These are phyloP conservation scores for Platismatia glauca DNA, from an alignment of 495 filamentous ascomycete genomes.

Conservation along the genomic window DNA sequence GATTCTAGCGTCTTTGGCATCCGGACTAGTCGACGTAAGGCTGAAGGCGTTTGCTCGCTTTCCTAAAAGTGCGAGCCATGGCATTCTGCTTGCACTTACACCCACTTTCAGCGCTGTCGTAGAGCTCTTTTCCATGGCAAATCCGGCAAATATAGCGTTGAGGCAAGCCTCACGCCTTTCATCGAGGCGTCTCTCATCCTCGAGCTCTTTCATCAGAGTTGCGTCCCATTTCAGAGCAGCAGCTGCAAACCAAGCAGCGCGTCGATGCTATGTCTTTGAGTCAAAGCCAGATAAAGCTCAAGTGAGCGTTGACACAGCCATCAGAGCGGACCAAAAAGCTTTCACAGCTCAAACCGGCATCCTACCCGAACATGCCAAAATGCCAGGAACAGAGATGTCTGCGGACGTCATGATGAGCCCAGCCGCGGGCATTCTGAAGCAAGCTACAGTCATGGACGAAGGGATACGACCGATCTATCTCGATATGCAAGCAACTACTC, in stretches of 20 bases:
- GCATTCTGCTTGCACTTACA: neutral
- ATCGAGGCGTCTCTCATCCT: constrained; percentile 43
- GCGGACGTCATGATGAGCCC: constrained; percentile 69
- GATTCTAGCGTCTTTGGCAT: too few relatives aligned
- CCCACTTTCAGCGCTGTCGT: neutral
- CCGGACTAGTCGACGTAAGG: constrained; percentile 8
- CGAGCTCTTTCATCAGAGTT: constrained; percentile 36
- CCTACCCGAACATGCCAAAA: constrained; percentile 40
- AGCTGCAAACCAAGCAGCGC: constrained; percentile 26
- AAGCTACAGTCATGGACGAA: constrained; percentile 88
- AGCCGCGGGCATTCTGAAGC: constrained; percentile 78
- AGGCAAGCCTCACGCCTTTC: constrained; percentile 71
- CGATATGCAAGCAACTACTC: constrained; percentile 98
- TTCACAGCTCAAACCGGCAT: constrained; percentile 65
- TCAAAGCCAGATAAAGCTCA: constrained; percentile 71
- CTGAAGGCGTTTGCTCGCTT: constrained; percentile 13
- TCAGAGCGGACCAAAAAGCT: constrained; percentile 72
- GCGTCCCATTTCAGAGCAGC: constrained; percentile 38
- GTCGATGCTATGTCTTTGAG: constrained; percentile 74
- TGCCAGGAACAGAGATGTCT: constrained; percentile 51
- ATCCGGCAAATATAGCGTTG: constrained; percentile 58
- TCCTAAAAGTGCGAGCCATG: neutral
- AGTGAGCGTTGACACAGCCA: constrained; percentile 71
- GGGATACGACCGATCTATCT: constrained; percentile 92
- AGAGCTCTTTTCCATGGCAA: constrained; percentile 47